A percentile compares a stretch with the other conserved stretches of the same genome.
Evolutionary conservation across 2,329 filamentous ascomycete species (phyloP).

Genomic region (Ascomycota sp.): DNA sequence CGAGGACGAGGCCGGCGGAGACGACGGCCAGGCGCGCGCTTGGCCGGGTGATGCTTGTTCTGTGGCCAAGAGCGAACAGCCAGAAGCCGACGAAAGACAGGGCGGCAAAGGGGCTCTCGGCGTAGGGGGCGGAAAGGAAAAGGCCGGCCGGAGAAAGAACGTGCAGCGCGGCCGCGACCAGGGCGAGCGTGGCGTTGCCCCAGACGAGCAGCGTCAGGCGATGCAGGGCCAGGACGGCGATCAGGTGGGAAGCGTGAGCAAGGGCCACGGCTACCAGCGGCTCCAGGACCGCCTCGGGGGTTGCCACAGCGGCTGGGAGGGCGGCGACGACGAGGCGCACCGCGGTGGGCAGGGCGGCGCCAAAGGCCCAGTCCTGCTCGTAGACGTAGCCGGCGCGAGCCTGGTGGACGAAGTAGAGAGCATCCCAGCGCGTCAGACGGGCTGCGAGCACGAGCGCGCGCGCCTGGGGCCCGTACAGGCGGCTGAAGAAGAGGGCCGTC

Average conservation of each 20-base stretch:
- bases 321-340: conserved; percentile 16
- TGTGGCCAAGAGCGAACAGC: conserved; percentile 35
- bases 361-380: conserved; percentile 80
- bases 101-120: conserved; percentile 60
- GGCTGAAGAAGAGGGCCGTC: conserved; percentile 26
- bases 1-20: conserved; percentile 47
- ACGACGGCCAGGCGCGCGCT: conserved; percentile 33
- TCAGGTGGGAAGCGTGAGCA: conserved; percentile 54
- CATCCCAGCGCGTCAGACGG: conserved; percentile 60
- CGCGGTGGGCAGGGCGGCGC: conserved; percentile 23
- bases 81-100: conserved; percentile 57
- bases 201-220: conserved; percentile 39
- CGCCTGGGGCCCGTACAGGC: conserved; percentile 12
- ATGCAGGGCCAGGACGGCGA: conserved; percentile 56
- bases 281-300: too few relatives aligned
- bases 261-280: conserved; percentile 40
- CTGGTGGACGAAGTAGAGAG: conserved; percentile 49
- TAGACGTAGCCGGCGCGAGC: conserved; percentile 45
- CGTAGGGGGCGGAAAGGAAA: conserved; percentile 74
- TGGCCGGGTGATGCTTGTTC: conserved; percentile 7
- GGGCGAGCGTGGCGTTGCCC: conserved; percentile 31
- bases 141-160: conserved; percentile 72
- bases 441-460: conserved; percentile 25
- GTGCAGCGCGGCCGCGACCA: conserved; percentile 54
- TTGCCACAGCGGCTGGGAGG: conserved; percentile 6